phyloP scores from a whole-genome alignment of 1,284 basidiomycete genomes.

The Ustilago nuda region DNA sequence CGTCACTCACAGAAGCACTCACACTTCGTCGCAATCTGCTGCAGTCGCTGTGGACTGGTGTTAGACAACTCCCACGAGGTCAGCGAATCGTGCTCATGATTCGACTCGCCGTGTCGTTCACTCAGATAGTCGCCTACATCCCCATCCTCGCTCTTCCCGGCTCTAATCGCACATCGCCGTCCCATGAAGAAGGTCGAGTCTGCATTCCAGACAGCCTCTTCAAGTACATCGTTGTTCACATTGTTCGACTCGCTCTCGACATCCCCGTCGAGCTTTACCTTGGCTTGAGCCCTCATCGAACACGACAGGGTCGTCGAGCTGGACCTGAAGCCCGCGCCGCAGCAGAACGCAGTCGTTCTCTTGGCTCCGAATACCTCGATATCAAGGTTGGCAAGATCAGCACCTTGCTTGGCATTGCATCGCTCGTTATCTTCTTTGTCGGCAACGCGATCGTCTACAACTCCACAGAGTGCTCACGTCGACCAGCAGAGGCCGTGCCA shows the following conservation, averaged over 20 bases:
- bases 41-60: slow-evolving; percentile 30
- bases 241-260: slow-evolving; percentile 43
- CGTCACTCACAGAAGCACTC: slow-evolving; percentile 46
- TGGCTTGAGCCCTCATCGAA: slow-evolving; percentile 56
- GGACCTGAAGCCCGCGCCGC: slow-evolving; percentile 43
- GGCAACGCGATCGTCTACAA: slow-evolving; percentile 62
- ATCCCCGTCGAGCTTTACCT: slow-evolving; percentile 61
- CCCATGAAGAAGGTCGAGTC: slow-evolving; percentile 22
- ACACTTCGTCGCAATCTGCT: slow-evolving; percentile 49
- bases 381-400: slow-evolving; percentile 42
- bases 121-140: slow-evolving; percentile 46
- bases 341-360: slow-evolving; percentile 46
- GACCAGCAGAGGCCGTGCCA: slow-evolving; percentile 52
- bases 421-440: slow-evolving; percentile 57
- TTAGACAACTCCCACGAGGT: slow-evolving; percentile 40
- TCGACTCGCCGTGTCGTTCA: slow-evolving; percentile 32
- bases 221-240: slow-evolving; percentile 58
- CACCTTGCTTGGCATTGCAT: slow-evolving; percentile 53
- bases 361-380: slow-evolving; percentile 55
- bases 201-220: slow-evolving; percentile 57
- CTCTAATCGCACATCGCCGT: slow-evolving; percentile 27
- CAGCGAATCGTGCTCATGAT: slow-evolving; percentile 40
- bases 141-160: slow-evolving; percentile 35
- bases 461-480: slow-evolving; percentile 51
- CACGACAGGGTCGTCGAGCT: slow-evolving; percentile 38